Evolutionary conservation across 177 flowering plant species (phyloP), one percentile per base, ranked within the genome.

Genomic region (Telopea speciosissima): DNA sequence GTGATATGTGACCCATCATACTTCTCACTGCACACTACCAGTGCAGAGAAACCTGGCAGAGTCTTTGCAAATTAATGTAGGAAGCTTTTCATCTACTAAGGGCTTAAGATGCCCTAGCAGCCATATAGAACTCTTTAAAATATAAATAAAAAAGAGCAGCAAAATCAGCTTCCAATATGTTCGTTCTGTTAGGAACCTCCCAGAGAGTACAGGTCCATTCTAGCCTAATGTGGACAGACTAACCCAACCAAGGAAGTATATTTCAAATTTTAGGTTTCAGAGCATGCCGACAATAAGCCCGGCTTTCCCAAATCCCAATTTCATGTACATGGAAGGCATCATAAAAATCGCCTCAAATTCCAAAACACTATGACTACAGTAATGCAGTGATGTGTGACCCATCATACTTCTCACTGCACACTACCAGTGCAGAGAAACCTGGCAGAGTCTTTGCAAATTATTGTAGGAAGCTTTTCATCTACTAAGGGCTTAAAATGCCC

Each of bases 11-110:
- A 90, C 85, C 88, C 93, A 89, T 88, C 93, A 91, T 93, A 93
- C 98, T 93, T 91, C 97, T 93, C 98, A 65, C 97, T 87, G 97
- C 84, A 93, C 97, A 89, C 97, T 92, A 85, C 76, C 93, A 94
- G 92, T 94, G 72, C 97, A 88, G 97, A 89, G 95, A 94, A 92
- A 94, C 98, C 98, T 93, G 97, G 96, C 90, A 90, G 91, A 85
- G 82, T 83, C 96, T 81, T 52, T 8, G 24, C 23, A 33, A 66
- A 21, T 88, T 73, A 68, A 63, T 90, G 3, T 93, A 78, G 98
- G 97, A 93, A 88, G 92, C 92, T 74, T 74, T 60, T 23, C 72
- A 66, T 64, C 80, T 64, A 74, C 81, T 73, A 52, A 67, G 59
- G 89, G 89, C 87, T 75, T 73, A 28, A 80, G 66, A 83, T 76